phyloP scores from a whole-genome alignment of 139 green algal species.

The Picocystis salinarum region DNA sequence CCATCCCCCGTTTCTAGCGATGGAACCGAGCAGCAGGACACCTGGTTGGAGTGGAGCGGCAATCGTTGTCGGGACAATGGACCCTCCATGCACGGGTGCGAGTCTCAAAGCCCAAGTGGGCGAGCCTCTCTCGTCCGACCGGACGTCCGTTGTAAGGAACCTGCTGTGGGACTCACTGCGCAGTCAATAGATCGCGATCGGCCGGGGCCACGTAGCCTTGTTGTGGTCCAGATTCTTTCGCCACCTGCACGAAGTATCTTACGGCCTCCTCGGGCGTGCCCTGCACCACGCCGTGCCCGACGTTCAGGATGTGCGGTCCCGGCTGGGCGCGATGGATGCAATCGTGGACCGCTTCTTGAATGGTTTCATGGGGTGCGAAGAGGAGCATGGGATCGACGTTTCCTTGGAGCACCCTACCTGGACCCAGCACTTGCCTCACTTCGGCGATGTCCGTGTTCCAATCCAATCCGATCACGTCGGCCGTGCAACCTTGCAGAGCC shows the following conservation, averaged over 20 bases:
- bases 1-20: too few relatives aligned
- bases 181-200: too few relatives aligned
- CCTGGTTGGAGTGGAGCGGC: too few relatives aligned
- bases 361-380: constrained; percentile 53
- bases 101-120: too few relatives aligned
- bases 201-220: too few relatives aligned
- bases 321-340: constrained; percentile 34
- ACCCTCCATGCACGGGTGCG: too few relatives aligned
- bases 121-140: too few relatives aligned
- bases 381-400: constrained; percentile 93
- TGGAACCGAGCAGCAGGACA: too few relatives aligned
- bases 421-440: constrained; percentile 35
- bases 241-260: constrained; percentile 69
- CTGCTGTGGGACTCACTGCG: too few relatives aligned
- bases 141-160: too few relatives aligned
- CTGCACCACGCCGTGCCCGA: constrained; percentile 82
- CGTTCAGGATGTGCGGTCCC: constrained; percentile 75
- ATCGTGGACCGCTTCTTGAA: constrained; percentile 33
- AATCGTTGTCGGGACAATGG: too few relatives aligned
- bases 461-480: constrained; percentile 83
- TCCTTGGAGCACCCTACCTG: constrained; percentile 19
- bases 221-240: too few relatives aligned
- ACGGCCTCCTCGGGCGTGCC: constrained; percentile 76
- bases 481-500: constrained; percentile 18
- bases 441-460: constrained; percentile 60